Evolutionary conservation across 2,329 filamentous ascomycete species (phyloP), one percentile per base, ranked within the genome.

Genomic region (Rhynchosporium secalis): DNA sequence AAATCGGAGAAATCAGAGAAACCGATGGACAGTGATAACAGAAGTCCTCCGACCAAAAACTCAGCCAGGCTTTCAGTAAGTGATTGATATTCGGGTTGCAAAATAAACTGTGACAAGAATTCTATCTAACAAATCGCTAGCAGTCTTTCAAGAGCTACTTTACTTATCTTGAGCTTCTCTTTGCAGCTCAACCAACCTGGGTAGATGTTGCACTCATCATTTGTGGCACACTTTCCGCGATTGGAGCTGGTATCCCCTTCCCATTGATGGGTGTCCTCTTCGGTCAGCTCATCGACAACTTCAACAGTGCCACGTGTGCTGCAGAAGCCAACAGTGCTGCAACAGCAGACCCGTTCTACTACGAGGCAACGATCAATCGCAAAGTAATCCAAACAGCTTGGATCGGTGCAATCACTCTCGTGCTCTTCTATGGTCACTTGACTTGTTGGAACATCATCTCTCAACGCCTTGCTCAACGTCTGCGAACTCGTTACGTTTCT

Each of bases 251-350:
- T 56, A 78, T 86, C 2, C 85, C 86, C 0, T 87, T 87, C 65
- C 86, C 86, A 13, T 74, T 88, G n/a, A 81, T 88, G 69, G 85
- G 83, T 62, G 84, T 88, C 65, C 76, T 88, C 56, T 88, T 88
- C 67, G 86, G 86, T 64, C 78, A 88, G 71, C 80, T 88, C 8
- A 77, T 88, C 63, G 84, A 88, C 69, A 79, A 86, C 65, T 78
- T 88, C 69, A 87, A 86, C 69, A 73, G 76, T 12, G 81, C 82
- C n/a, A 80, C 82, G 15, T 70, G 66, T 57, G 58, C 46, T 28
- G 40, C 58, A 13, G 54, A 58, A 13, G 54, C 45, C 7, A 36
- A 56, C n/a, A 55, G 59, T 3, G 28, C 45, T 10, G 41, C 55
- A 13, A 46, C 58, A 9, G 36, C 55, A 38, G 62, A 45, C 13